Base-by-base conservation (phyloP, 2,329 filamentous ascomycete genomes). In the Hymenoscyphus fructigenus region DNA sequence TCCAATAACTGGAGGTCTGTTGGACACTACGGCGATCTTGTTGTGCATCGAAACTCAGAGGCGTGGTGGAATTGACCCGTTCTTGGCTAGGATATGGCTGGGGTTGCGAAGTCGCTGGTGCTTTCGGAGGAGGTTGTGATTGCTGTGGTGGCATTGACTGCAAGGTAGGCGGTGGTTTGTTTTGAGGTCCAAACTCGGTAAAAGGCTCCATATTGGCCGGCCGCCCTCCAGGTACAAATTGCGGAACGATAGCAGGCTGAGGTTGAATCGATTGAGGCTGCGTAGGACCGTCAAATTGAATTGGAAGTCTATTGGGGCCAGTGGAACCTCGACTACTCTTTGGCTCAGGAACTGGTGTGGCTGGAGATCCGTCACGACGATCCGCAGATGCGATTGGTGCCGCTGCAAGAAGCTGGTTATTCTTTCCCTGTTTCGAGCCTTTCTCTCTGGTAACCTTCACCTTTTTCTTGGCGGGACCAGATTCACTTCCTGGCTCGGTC, bases 1-100 rank as follows among this genome's bases (percentile, higher is more conserved):
- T 94, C 91, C 91, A 95, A 76, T 95, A 95, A 76, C 91, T 94
- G 1, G 90, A 92, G 15, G 89, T 86, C 69, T 88, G 87, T 63
- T 73, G 73, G n/a, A 68, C 64, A 57, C 64, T 71, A 34, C 72
- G 72, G 41, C 70, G 72, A 64, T 73, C 71, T 57, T 70, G 70
- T 38, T 67, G 73, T 10, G 63, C n/a, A 28, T 75, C 71, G 32
- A 69, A 69, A 23, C 58, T 61, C 23, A 64, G 58, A 28, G 72
- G 72, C 34, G 74, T 69, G 23, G 70, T 69, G 55, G 73, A 73
- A 5, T 64, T 72, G 29, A 72, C 38, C 47, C 72, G 75, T 61
- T 76, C 74, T 59, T 69, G 70, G 47, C 47, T 62, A 56, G 67
- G 62, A 65, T 65, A 67, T n/a, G 64, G 63, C 38, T 59, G 61